Base-by-base conservation (phyloP, 208 protist species). In the Acanthamoeba sp. region DNA sequence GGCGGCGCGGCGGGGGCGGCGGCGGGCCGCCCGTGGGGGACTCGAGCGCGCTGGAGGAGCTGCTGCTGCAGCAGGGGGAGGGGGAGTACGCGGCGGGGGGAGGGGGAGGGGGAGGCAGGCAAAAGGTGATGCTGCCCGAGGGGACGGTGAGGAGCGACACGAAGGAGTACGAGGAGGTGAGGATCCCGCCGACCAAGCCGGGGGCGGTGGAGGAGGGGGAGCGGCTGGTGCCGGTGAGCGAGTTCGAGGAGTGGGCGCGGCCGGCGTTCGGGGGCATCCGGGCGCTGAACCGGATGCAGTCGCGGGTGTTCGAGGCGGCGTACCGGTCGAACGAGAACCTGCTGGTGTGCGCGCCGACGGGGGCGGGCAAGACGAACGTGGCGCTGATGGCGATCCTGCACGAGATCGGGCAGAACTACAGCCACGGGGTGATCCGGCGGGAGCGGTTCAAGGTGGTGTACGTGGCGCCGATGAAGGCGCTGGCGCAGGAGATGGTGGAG, bases 401-500 rank as follows among this genome's bases (percentile, higher is more conserved):
- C 90, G 98, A 99, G 94, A 93, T 97, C 34, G 93, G 94, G 5
- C 45, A 96, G n/a, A 97, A 99, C 95, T 97, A 98, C 78, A 97
- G 97, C 59, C 96, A 97, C 66, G 98, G 98, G 24, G 96, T 97
- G 7, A 94, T 99, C 32, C 96, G 98, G 5, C 7, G n/a, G 50
- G 92, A 88, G 36, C 96, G 99, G 95, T 99, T 99, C 94, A 99
- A 99, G 96, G 99, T 99, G 24, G 98, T 99, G 50, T 99, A 99
- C 94, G 97, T 99, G 38, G 99, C 99, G 7, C 99, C 99, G n/a
- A 99, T 99, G 99, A 99, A 99, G 96, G 99, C 99, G 29, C 97
- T 99, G 4, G 99, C 99, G 78, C 94, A 98, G 87, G 99, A 99
- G 96, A 99, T 99, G 97, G 98, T 99, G 24, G 96, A 96, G 36